Base-by-base conservation (phyloP, 768 basidiomycete genomes). In the Podaxis sp. region DNA sequence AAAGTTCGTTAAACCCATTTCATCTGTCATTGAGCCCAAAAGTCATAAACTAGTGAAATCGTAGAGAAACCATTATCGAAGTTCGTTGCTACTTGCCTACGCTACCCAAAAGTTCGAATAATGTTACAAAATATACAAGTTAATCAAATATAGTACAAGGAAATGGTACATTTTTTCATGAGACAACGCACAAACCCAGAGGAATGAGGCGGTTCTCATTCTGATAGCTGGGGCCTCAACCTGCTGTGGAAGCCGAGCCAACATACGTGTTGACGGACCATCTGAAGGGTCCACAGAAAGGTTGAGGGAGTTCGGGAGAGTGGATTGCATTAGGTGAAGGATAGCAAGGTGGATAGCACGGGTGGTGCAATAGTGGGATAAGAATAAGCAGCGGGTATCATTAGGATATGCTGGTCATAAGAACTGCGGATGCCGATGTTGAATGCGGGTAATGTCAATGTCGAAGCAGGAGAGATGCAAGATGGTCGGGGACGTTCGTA, bases 341-440 rank as follows among this genome's bases (percentile, higher is more conserved):
- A 17, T n/a, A 28, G 44, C 17, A n/a, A 30, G 26, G 41, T 58
- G 38, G 40, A 28, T 54, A 50, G 44, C 60, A 62, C 60, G 60
- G 58, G 53, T 24, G 30, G 54, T 55, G 60, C 60, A 56, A 55
- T 62, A 56, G 33, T 59, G 41, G 38, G 55, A 65, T 65, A 56
- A 64, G 52, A 58, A 64, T 64, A 58, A 62, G 64, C 60, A 58
- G 40, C 56, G 64, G 64, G 64, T 65, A 65, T 65, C 64, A 65
- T 65, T 61, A 65, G 41, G 28, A 61, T 38, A 55, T 64, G 55
- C 12, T 28, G 37, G 51, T 58, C 50, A 48, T 54, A 53, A 36
- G 53, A 62, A 53, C 51, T 51, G 36, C 36, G 48, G 24, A 50
- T 64, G 46, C 24, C 46, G 37, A 44, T 65, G 60, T 56, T 36